Conservation (phyloP, 345 rosid species). For the Trapa bicornis region DNA sequence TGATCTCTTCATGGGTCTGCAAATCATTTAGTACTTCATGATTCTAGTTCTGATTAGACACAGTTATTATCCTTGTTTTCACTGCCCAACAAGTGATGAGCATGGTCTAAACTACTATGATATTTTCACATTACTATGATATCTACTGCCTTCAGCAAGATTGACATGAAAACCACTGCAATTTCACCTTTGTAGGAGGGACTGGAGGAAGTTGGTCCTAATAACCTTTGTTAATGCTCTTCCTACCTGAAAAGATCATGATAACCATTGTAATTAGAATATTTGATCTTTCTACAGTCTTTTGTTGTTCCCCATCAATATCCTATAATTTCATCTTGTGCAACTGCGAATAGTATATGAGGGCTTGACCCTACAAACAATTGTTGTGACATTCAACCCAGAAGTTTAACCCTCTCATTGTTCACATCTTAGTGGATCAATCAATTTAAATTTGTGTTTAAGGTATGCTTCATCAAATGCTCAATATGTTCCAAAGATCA, state of each 20-base stretch:
- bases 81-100: background rate
- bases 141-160: conserved; percentile 96
- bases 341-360: too few relatives aligned
- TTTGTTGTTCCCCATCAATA: background rate
- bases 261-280: background rate
- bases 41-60: too few relatives aligned
- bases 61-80: too few relatives aligned
- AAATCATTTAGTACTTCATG: too few relatives aligned
- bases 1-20: background rate
- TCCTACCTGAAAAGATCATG: too few relatives aligned
- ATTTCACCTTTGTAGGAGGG: conserved; percentile 5
- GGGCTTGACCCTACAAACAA: too few relatives aligned
- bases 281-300: background rate
- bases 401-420: background rate
- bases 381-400: too few relatives aligned
- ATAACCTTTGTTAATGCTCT: background rate
- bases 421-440: background rate
- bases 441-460: background rate
- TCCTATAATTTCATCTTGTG: too few relatives aligned
- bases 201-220: conserved; percentile 8
- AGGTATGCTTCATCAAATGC: too few relatives aligned
- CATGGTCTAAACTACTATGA: background rate
- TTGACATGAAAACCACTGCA: conserved; percentile 11
- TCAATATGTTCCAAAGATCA: background rate
- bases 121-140: conserved; percentile 25